phyloP scores from a whole-genome alignment of 2,329 filamentous ascomycete species.

The Myriosclerotinia duriaeana region DNA sequence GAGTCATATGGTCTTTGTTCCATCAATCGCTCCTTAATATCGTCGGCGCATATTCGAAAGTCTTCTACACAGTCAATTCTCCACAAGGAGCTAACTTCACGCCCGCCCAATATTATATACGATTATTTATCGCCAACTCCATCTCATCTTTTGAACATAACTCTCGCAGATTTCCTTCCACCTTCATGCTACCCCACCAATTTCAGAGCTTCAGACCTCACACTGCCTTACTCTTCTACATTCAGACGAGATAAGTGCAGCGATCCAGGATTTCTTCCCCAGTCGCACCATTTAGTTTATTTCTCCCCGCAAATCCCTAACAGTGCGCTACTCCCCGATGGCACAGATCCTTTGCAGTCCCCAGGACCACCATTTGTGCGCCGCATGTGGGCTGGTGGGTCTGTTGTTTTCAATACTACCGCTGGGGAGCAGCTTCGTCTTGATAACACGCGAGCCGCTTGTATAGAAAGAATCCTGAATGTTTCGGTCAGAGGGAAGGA shows the following conservation, averaged over 20 bases:
- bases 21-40: conserved; percentile 8
- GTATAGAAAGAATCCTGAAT: conserved; percentile 49
- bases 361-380: conserved; percentile 71
- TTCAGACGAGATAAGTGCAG: conserved; percentile 4
- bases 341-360: conserved; percentile 76
- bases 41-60: conserved; percentile 11
- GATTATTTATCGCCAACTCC: conserved; percentile 61
- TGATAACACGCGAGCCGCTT: conserved; percentile 44
- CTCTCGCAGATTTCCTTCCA: conserved; percentile 58
- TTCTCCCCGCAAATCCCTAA: conserved; percentile 71
- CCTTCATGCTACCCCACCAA: conserved; percentile 35
- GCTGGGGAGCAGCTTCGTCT: conserved; percentile 34
- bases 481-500: conserved; percentile 40
- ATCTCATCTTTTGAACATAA: conserved; percentile 63
- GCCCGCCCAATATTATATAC: conserved; percentile 32
- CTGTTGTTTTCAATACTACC: conserved; percentile 53
- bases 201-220: conserved; percentile 30
- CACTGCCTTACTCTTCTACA: conserved; percentile 18
- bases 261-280: conserved; percentile 44
- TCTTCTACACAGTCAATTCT: conserved; percentile 28
- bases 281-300: conserved; percentile 81
- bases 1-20: conserved; percentile 4
- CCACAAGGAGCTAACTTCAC: conserved; percentile 31
- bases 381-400: conserved; percentile 87
- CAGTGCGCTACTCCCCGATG: conserved; percentile 70